These are phyloP conservation scores for Brettanomyces custersianus DNA, from an alignment of 805 yeast genomes.

Conservation along the genomic window DNA sequence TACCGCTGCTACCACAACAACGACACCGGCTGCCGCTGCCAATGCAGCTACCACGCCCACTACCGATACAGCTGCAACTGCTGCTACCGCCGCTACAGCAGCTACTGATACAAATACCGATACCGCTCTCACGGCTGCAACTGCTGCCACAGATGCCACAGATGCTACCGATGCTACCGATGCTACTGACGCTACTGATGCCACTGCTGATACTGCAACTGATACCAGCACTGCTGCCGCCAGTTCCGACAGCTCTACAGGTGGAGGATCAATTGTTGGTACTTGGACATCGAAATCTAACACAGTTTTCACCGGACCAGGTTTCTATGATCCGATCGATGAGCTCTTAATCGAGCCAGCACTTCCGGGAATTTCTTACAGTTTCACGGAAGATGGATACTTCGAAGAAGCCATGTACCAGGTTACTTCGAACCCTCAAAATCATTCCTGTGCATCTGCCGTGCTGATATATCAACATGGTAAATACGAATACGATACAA, in stretches of 20 bases:
- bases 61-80: no score
- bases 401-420: constrained; percentile 87
- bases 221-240: background rate
- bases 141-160: constrained; percentile 2
- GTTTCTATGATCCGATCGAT: constrained; percentile 92
- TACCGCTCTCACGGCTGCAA: no score
- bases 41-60: no score
- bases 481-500: constrained; percentile 47
- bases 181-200: background rate
- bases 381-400: constrained; percentile 87
- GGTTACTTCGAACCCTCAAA: constrained; percentile 55
- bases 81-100: background rate
- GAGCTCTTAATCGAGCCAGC: constrained; percentile 93
- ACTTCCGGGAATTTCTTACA: constrained; percentile 86
- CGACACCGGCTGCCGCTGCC: no score
- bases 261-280: constrained; percentile 43
- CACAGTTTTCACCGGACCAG: constrained; percentile 94
- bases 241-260: background rate
- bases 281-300: constrained; percentile 95
- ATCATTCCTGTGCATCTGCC: constrained; percentile 81
- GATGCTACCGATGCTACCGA: constrained; percentile 1
- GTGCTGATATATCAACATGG: constrained; percentile 88
- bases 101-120: background rate
- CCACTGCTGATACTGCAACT: constrained; percentile 6
- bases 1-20: no score